Evolutionary conservation across 108 stramenopile genomes (phyloP), one percentile per base, ranked within the genome.

Genomic region (Cyclotella cryptica): DNA sequence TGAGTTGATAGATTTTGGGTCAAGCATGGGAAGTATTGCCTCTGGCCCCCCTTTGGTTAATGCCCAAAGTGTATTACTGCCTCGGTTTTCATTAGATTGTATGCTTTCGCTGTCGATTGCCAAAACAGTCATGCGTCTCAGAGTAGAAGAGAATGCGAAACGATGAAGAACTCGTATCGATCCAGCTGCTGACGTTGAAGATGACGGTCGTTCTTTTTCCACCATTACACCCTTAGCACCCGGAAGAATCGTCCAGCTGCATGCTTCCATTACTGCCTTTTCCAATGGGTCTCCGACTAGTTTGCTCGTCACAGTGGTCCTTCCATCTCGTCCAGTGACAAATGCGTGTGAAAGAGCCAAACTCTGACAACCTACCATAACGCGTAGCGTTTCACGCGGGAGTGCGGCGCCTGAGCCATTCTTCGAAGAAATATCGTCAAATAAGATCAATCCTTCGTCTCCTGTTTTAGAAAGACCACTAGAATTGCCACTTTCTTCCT

Each of bases 21-120:
- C 74, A 0, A 98, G 70, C 69, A 98, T 78, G 0, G 66, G 51
- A 51, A 88, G 86, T 21, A 99, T 64, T 1, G 85, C 88, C 73
- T 99, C 99, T 26, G 99, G 99, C 28, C 98, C 98, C 40, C 99
- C 99, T 84, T 99, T 99, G 39, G 85, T 84, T 53, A 98, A 67
- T 21, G 78, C 87, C 80, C 83, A 92, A 17, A 87, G 49, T 68
- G 63, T 66, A 55, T 40, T 13, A 30, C 15, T 49, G n/a, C 27
- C 18, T 70, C 39, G 3, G 14, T 44, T 61, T 64, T 24, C 60
- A 60, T 72, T 55, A 68, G 85, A 80, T 29, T 81, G 52, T 43
- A 29, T 51, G 39, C 29, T 47, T 15, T 64, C 63, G n/a, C 29
- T 84, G 45, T 85, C 80, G 39, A 70, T 49, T 9, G 89, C 87